A percentile compares a stretch with the other conserved stretches of the same genome.
Conservation (phyloP, 2,329 filamentous ascomycete species). For the Hypoxylon rubiginosum region DNA sequence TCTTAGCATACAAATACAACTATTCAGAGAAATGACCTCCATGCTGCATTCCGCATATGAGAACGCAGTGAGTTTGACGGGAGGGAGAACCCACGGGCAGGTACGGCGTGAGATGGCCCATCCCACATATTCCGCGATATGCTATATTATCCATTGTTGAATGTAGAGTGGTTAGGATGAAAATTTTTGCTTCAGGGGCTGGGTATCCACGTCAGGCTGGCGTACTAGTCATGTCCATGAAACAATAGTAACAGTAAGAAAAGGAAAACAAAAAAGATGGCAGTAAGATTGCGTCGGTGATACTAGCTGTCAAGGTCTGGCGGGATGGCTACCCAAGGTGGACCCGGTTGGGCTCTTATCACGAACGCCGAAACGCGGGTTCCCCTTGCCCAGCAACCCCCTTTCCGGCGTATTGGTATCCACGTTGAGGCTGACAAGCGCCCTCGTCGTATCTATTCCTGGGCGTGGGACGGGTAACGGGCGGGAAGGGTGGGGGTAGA, state of each 20-base stretch:
- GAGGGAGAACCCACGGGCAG: background rate
- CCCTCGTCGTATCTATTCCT: background rate
- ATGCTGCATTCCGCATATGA: background rate
- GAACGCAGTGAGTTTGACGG: background rate
- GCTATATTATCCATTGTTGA: background rate
- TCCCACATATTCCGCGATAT: background rate
- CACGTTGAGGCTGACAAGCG: too few species aligned
- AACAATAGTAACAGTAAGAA: background rate
- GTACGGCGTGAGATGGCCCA: background rate
- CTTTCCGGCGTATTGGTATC: background rate
- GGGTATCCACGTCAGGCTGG: background rate
- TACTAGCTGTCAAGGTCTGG: background rate
- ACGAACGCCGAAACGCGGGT: background rate
- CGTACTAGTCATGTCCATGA: background rate
- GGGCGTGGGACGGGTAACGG: background rate
- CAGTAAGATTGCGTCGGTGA: background rate
- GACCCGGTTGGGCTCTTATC: constrained; percentile 2
- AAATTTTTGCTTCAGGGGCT: background rate
- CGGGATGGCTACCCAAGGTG: constrained; percentile 1
- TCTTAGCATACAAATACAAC: background rate
- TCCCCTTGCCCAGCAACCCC: background rate
- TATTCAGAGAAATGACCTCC: background rate
- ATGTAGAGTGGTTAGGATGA: background rate
- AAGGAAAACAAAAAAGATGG: background rate
- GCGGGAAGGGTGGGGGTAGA: background rate